Conservation (phyloP, 2,329 filamentous ascomycete species). For the Metarhizium humberi region DNA sequence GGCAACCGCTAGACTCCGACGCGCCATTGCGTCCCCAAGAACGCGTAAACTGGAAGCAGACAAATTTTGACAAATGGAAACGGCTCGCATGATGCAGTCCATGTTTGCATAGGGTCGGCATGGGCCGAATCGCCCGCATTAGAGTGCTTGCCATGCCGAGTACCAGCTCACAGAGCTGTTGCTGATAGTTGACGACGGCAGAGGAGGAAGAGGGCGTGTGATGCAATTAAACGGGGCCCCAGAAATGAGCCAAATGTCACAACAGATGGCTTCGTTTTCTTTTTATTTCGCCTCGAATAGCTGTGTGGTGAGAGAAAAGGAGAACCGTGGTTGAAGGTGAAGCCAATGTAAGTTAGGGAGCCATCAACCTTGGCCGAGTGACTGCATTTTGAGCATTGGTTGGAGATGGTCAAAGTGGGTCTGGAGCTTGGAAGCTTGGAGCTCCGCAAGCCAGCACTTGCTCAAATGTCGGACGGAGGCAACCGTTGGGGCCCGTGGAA, state of each 20-base stretch:
- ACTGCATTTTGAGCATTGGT: no score
- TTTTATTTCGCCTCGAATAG: no score
- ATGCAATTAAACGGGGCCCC: background rate
- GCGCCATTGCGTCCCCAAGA: background rate
- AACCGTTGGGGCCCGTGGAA: no score
- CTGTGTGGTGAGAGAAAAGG: no score
- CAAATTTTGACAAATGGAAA: background rate
- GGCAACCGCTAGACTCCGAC: background rate
- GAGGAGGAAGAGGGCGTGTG: background rate
- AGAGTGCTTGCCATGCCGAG: constrained; percentile 1
- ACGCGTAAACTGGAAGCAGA: background rate
- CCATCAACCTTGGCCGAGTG: no score
- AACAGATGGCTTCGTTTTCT: no score
- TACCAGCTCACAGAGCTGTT: background rate
- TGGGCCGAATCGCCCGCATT: background rate
- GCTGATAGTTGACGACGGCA: background rate
- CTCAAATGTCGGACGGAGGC: no score
- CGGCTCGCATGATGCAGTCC: background rate
- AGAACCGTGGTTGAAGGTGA: no score
- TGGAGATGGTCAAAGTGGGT: no score
- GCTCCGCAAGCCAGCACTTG: no score
- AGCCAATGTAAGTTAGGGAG: no score
- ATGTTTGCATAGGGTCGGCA: background rate
- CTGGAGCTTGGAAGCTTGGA: no score
- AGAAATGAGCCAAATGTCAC: background rate